Evolutionary conservation across 345 rosid genomes (phyloP), one percentile per base, ranked within the genome.

Genomic region (Gossypium stocksii): DNA sequence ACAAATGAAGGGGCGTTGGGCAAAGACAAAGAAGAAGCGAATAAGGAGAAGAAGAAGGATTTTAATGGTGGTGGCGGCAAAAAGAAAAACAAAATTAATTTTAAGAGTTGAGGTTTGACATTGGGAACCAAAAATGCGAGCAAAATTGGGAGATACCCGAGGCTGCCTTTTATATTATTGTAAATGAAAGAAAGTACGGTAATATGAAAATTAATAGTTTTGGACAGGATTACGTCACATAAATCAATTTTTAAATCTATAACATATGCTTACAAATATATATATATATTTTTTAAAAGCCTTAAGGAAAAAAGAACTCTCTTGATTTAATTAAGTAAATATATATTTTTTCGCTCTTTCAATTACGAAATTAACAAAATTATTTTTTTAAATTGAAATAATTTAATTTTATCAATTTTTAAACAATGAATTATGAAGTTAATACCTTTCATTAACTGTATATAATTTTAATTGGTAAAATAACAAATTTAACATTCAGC

Each of bases 21-120:
- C 58, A 29, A 29, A 20, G 11, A 23, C 12, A 15, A 7, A 16
- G 71, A 48, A 23, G 41, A 16, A 66, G 69, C 10, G 3, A 23
- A 56, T 7, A 23, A 9, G 10, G 7, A 10, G 23, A 23, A 2
- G 14, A 3, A 19, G 9, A 16, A 53, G 57, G 44, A 25, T 15
- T 48, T 68, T 25, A 48, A 67, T 48, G 72, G 72, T 15, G 72
- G 72, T 25, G 58, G 58, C 72, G 72, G 72, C 44, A 68, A 68
- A 68, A 23, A 16, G 27, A 2, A 15, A 23, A 67, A 23, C 11
- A 45, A 66, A 7, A 5, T 13, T 66, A 46, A 14, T 46, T 66
- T 48, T 22, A 17, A 22, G 38, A 53, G 58, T 22, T 7, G 38
- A 6, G 58, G 22, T 49, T 48, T 49, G 43, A 9, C 72, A 48